Evolutionary conservation across 2,329 filamentous ascomycete species (phyloP).

Genomic region (Aspergillus pseudoviridinutans): DNA sequence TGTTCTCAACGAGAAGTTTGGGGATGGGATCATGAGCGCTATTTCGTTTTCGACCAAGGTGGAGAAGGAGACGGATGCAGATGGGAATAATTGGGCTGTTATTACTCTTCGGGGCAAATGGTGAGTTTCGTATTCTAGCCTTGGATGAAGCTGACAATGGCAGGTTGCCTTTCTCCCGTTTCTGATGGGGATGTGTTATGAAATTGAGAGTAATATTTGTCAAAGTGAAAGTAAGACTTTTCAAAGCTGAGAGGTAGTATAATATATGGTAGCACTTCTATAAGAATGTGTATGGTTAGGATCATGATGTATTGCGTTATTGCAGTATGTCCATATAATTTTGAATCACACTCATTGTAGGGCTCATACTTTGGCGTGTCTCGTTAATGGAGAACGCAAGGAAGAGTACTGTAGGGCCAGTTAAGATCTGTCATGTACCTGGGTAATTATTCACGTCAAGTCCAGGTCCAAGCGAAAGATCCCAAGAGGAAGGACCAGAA

Average conservation of each 20-base stretch:
- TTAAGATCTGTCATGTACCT: not conserved
- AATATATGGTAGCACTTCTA: not conserved
- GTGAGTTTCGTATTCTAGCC: slow-evolving; percentile 45
- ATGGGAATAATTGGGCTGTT: slow-evolving; percentile 76
- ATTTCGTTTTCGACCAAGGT: slow-evolving; percentile 88
- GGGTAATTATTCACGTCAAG: not conserved
- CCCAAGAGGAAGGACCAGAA: not conserved
- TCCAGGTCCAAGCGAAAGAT: not conserved
- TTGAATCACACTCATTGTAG: not conserved
- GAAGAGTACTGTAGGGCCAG: not conserved
- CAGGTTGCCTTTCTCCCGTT: slow-evolving; percentile 47
- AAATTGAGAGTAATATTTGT: not conserved
- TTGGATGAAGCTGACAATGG: slow-evolving; percentile 8
- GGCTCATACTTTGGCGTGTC: not conserved
- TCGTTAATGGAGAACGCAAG: not conserved
- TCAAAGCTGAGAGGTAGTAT: not conserved
- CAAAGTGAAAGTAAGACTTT: too few species aligned
- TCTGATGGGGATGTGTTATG: slow-evolving; percentile 24
- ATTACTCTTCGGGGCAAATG: slow-evolving; percentile 83
- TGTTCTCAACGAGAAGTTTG: slow-evolving; percentile 90
- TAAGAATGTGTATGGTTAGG: not conserved
- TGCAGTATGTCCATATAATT: too few species aligned
- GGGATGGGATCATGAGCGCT: slow-evolving; percentile 94
- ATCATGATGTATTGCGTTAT: too few species aligned
- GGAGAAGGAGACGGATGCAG: slow-evolving; percentile 86